A percentile compares a stretch with the other conserved stretches of the same genome.
phyloP scores from a whole-genome alignment of 306 rosid genomes.

The Quercus wislizeni region DNA sequence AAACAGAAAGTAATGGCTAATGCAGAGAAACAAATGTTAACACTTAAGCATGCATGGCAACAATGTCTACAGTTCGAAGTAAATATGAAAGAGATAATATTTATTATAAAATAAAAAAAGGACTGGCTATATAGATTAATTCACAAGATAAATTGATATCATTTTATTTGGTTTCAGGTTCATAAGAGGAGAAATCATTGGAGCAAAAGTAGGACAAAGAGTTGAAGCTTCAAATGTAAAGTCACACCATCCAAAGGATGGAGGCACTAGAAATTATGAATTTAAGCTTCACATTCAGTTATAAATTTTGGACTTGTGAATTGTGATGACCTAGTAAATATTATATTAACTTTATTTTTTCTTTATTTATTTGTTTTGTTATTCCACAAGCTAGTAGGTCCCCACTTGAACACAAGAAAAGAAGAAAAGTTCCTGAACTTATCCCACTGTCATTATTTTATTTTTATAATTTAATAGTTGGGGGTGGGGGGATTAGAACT shows the following conservation, averaged over 20 bases:
- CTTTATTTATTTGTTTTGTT: not conserved
- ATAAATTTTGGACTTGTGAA: not conserved
- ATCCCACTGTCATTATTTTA: not conserved
- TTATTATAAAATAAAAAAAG: not conserved
- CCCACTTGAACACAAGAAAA: not conserved
- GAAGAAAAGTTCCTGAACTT: not conserved
- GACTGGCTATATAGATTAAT: no score
- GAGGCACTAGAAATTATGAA: not conserved
- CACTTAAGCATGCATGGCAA: not conserved
- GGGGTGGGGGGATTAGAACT: no score
- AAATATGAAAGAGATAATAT: not conserved
- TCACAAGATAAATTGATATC: no score
- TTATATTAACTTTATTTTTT: not conserved
- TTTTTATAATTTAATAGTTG: no score
- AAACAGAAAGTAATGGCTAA: not conserved
- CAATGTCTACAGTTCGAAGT: not conserved
- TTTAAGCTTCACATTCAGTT: not conserved
- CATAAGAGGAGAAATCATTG: no score
- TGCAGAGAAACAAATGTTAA: constrained; percentile 5
- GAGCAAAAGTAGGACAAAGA: not conserved
- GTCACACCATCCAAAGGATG: not conserved
- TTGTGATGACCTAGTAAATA: not conserved
- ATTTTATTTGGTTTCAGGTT: no score
- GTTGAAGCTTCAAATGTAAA: not conserved
- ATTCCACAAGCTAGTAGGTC: not conserved